Conservation (phyloP, 2,329 filamentous ascomycete genomes). For the Dactylellina cionopaga region DNA sequence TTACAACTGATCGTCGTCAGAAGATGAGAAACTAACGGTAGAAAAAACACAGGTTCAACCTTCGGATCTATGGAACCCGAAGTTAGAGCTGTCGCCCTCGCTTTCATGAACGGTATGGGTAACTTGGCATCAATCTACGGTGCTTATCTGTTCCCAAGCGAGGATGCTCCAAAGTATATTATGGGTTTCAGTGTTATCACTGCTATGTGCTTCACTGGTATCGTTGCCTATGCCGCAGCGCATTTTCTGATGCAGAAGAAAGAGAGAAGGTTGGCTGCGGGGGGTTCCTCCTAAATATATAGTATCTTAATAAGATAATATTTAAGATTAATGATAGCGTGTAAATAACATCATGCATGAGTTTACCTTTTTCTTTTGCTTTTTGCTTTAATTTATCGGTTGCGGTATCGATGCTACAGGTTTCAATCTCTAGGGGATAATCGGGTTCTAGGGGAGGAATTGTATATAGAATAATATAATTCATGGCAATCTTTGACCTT, state of each 20-base stretch:
- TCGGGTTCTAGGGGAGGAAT: background rate
- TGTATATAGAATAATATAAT: background rate
- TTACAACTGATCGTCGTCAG: background rate
- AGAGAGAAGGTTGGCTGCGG: background rate
- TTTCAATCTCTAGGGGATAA: too few relatives aligned
- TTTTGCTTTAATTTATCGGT: too few relatives aligned
- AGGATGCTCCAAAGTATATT: constrained; percentile 65
- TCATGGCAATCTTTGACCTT: background rate
- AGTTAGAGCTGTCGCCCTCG: constrained; percentile 66
- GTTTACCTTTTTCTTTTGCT: too few relatives aligned
- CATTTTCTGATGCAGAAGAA: constrained; percentile 56
- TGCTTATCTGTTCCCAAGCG: constrained; percentile 66
- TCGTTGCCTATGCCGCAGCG: constrained; percentile 57
- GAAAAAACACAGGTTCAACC: too few relatives aligned
- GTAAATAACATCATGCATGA: too few relatives aligned
- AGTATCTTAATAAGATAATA: too few relatives aligned
- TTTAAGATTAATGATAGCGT: too few relatives aligned
- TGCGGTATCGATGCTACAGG: too few relatives aligned
- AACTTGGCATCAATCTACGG: constrained; percentile 69
- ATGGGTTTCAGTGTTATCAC: constrained; percentile 62
- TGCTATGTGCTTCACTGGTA: constrained; percentile 58
- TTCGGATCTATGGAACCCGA: constrained; percentile 66
- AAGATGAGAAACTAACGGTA: too few relatives aligned
- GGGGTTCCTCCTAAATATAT: background rate
- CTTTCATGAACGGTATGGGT: constrained; percentile 67